Base-by-base conservation (phyloP, 805 yeast species). In the Kurtzmaniella cleridarum region DNA sequence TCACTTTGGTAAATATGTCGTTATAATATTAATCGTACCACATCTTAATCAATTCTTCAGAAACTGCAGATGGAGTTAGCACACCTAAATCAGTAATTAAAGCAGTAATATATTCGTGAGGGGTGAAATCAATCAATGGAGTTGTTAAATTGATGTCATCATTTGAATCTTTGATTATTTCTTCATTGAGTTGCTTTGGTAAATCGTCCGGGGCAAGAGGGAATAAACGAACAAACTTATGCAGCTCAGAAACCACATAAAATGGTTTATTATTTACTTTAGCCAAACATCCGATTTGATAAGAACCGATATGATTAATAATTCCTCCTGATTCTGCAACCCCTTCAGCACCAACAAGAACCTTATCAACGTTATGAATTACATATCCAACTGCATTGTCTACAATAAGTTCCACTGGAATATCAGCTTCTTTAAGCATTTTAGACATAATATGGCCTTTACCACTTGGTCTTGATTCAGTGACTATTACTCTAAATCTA, bases 311-410 rank as follows among this genome's bases (percentile, higher is more conserved):
- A 49, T 85, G 90, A 62, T 93, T 93, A 49, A 93, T 91, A 35
- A 95, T 88, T 27, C 99, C 99, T 41, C 99, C 99, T 58, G 95
- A 84, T 66, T 93, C 99, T 3, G 96, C 95, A 3, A 93, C 99
- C 49, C 99, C 99, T 63, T 93, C 98, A 1, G 98, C 98, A 40
- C 99, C 99, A 48, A 93, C 93, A 47, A 93, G 76, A 3, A 93
- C 85, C 61, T 93, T 91, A 64, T 91, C 95, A 11, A 90, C 89
- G 59, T 85, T 84, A 59, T 88, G 90, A 42, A 93, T 81, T 29
- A 89, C 87, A 49, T 81, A 88, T 0, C 98, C 98, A 11, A 91
- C 97, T 6, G 96, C 95, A 39, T 88, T 80, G 57, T 93, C 99
- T 13, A 87, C 90, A 36, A 93, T 85, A 38, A 89, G 71, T 38